These are phyloP conservation scores for Picea sitchensis DNA, from an alignment of 75 land plant genomes.

Conservation along the genomic window DNA sequence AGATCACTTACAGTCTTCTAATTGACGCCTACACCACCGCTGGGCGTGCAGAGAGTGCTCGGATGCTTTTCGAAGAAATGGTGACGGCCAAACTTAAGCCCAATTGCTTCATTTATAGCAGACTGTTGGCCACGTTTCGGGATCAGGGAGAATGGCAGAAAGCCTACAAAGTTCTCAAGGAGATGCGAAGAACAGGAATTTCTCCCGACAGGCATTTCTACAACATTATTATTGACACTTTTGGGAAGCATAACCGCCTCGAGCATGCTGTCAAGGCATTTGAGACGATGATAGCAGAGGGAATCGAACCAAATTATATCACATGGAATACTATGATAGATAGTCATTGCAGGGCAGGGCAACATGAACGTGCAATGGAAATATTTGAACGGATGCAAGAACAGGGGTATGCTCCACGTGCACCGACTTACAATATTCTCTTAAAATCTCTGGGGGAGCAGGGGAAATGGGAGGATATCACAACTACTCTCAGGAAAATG, in stretches of 20 bases:
- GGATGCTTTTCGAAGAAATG: slow-evolving; percentile 70
- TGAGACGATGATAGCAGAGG: slow-evolving; percentile 65
- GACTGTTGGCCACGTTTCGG: slow-evolving; percentile 67
- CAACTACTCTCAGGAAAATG: slow-evolving; percentile 60
- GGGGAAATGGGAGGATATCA: slow-evolving; percentile 64
- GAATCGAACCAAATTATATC: slow-evolving; percentile 68
- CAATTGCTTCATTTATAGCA: slow-evolving; percentile 66
- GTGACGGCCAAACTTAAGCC: slow-evolving; percentile 47
- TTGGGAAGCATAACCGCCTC: slow-evolving; percentile 72
- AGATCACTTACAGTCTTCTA: slow-evolving; percentile 63
- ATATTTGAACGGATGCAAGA: slow-evolving; percentile 68
- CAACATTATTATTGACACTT: slow-evolving; percentile 86
- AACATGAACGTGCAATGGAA: slow-evolving; percentile 40
- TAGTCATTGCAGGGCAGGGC: slow-evolving; percentile 62
- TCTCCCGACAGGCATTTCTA: slow-evolving; percentile 75
- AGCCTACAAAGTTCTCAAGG: slow-evolving; percentile 62
- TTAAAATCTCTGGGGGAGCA: slow-evolving; percentile 78
- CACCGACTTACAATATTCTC: slow-evolving; percentile 83
- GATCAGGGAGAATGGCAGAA: slow-evolving; percentile 79
- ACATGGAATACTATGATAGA: slow-evolving; percentile 95
- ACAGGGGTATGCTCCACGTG: slow-evolving; percentile 58
- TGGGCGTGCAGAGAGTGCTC: slow-evolving; percentile 75
- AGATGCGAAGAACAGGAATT: slow-evolving; percentile 68
- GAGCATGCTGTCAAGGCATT: slow-evolving; percentile 67
- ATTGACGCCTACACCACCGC: slow-evolving; percentile 75